phyloP scores from a whole-genome alignment of 2,329 filamentous ascomycete species.

The Sphaerulina musiva region DNA sequence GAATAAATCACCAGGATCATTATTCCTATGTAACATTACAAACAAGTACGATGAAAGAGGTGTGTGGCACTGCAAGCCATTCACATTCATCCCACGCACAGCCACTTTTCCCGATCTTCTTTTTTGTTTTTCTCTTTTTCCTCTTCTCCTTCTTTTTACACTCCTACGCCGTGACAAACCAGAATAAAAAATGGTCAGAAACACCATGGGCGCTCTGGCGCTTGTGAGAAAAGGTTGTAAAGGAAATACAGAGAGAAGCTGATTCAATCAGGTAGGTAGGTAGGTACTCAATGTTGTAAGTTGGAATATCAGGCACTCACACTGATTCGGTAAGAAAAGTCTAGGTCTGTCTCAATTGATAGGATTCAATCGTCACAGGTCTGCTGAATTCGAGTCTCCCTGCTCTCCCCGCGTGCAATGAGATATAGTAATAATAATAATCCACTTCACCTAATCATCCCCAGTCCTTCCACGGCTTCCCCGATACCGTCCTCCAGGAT shows the following conservation, averaged over 20 bases:
- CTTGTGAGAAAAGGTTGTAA: too few relatives aligned
- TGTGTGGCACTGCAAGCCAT: not conserved
- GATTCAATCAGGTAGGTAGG: not conserved
- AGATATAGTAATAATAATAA: not conserved
- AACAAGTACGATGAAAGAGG: not conserved
- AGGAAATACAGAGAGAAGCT: not conserved
- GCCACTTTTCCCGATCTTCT: not conserved
- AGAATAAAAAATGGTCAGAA: too few relatives aligned
- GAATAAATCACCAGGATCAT: not conserved
- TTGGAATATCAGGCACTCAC: too few relatives aligned
- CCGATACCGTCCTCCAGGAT: conserved; percentile 78
- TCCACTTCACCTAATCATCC: not conserved
- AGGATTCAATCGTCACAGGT: too few relatives aligned
- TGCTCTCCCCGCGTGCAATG: not conserved
- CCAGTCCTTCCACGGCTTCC: conserved; percentile 61
- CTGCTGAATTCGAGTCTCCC: not conserved
- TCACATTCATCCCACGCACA: not conserved
- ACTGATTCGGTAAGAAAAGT: too few relatives aligned
- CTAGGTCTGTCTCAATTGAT: too few relatives aligned
- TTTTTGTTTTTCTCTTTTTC: not conserved
- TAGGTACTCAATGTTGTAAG: not conserved
- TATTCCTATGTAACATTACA: not conserved
- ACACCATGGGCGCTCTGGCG: too few relatives aligned
- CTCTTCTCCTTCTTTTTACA: not conserved
- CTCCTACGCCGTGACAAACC: not conserved